phyloP scores from a whole-genome alignment of 768 basidiomycete genomes.

The Boletus pseudopeckii region DNA sequence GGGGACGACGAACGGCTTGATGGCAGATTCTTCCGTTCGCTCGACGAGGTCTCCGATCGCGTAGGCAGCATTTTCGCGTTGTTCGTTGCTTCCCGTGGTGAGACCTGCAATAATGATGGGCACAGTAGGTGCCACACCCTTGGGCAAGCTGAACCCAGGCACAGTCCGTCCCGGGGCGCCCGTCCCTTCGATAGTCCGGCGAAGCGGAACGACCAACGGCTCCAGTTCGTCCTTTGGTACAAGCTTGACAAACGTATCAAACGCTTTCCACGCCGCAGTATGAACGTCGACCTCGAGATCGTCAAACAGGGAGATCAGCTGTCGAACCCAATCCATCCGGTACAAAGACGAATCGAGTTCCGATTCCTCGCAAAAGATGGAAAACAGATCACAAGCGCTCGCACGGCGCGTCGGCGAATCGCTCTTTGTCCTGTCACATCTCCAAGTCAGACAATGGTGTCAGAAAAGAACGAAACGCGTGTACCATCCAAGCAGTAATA shows the following conservation, averaged over 20 bases:
- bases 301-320: constrained; percentile 78
- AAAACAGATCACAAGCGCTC: constrained; percentile 75
- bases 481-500: constrained; percentile 85
- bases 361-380: constrained; percentile 79
- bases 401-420: constrained; percentile 68
- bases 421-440: constrained; percentile 66
- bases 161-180: constrained; percentile 75
- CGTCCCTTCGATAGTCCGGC: constrained; percentile 81
- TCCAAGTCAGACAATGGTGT: background rate
- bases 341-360: constrained; percentile 81
- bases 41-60: constrained; percentile 96
- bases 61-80: constrained; percentile 91
- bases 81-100: constrained; percentile 91
- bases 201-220: constrained; percentile 82
- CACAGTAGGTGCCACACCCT: constrained; percentile 79
- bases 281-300: constrained; percentile 74
- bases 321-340: constrained; percentile 91
- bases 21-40: constrained; percentile 74
- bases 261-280: constrained; percentile 74
- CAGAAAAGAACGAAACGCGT: constrained; percentile 22
- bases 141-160: constrained; percentile 81
- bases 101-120: constrained; percentile 91
- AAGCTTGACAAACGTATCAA: constrained; percentile 87
- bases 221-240: constrained; percentile 92
- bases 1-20: constrained; percentile 94